Evolutionary conservation across 441 rosid genomes (phyloP), one percentile per base, ranked within the genome.

Genomic region (Viola pubescens): DNA sequence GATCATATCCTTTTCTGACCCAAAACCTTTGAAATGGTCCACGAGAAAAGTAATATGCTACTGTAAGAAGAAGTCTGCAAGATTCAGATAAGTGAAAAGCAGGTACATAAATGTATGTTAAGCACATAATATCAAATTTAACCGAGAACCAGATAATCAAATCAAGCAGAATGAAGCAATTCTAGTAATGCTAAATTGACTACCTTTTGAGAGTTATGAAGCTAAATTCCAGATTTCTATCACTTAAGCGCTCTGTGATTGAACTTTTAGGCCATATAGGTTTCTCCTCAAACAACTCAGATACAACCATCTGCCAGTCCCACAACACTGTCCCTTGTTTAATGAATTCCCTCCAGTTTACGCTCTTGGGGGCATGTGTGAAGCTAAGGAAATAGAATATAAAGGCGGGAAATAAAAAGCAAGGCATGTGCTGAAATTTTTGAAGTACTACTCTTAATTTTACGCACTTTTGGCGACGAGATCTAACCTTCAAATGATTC

Each of bases 1-100:
- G 99, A 78, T 94, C 99, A 68, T 94, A 94, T 72, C 96, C 99
- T 81, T 88, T 91, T 74, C 72, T 87, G 68, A 94, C 88, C 98
- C 98, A 94, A 75, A 94, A 87, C 72, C 85, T 85, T 62, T 70
- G 84, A 82, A 82, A 91, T 40, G 99, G 99, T 67, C 99, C 97
- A 65, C 78, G 74, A 39, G 87, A 82, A 55, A 94, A 94, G 81
- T 94, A 91, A 81, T 94, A 94, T 8, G 96, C 98, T 67, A 84
- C 82, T 58, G 86, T 79, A 68, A 89, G 82, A 57, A 94, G 78
- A 76, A 82, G 88, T 82, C 99, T 88, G 74, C 68, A 77, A 68
- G 66, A 61, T 49, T 26, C 72, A 56, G 50, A 64, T 51, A 61
- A 57, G 52, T 54, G 53, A 37, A 57, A 47, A 48, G 7, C 48